Evolutionary conservation across 2,329 filamentous ascomycete genomes (phyloP), one percentile per base, ranked within the genome.

Genomic region (Exophiala dermatitidis): DNA sequence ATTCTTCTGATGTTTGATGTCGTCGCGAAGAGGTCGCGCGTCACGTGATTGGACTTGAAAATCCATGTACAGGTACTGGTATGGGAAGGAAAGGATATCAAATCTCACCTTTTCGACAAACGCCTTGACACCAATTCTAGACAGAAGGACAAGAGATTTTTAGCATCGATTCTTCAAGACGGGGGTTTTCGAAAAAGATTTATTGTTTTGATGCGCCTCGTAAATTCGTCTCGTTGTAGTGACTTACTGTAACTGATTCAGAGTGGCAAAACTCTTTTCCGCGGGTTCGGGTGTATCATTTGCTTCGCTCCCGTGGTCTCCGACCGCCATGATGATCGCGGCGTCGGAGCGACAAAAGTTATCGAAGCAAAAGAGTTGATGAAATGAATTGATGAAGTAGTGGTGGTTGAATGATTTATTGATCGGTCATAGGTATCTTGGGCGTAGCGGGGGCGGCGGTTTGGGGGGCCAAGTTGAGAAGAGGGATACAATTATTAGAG

Each of bases 201-300:
- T 19, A 45, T 45, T 29, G 19, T 41, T 26, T 5, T 10, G 38
- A 41, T 9, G 12, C 19, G 19, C 4, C 7, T 50, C 29, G 41
- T 43, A 40, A 31, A 30, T 12, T 46, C 52, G 32, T 47, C 45
- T 50, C 37, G 2, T 5, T 41, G 3, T 12, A 41, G 3, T 34
- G 62, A 73, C 82, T 65, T 76, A 88, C 86, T 81, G 81, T 63
- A 97, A 77, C 31, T 90, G 91, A 63, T 89, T 85, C 58, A 93
- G 75, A 34, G 90, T 96, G 62, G 90, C 90, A 66, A 84, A 84
- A 52, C 90, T 86, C 68, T 85, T 94, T 69, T 91, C 81, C 32
- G 81, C 75, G 49, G 80, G 79, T 59, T 77, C 77, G 42, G 79
- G 79, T 38, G 78, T 81, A 63, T 73, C 75, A 44, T 69, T 70